Base-by-base conservation (phyloP, 805 yeast species). In the Candida sanyiensis region DNA sequence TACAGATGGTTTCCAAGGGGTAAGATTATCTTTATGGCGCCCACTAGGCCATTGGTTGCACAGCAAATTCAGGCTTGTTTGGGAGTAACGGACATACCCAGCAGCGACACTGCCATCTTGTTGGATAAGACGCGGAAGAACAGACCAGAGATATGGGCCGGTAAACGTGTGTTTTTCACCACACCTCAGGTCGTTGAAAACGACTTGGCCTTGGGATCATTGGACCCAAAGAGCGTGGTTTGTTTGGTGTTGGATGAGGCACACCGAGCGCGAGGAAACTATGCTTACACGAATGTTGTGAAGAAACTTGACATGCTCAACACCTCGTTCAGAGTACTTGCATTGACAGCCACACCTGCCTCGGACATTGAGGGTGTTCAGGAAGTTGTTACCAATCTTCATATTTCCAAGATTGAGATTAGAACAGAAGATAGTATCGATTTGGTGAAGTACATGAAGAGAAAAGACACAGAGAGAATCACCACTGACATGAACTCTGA, bases 151-250 rank as follows among this genome's bases (percentile, higher is more conserved):
- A 77, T 84, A n/a, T 93, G 97, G 97, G 63, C 65, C 13, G 56
- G 68, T 3, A 83, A 81, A 49, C 66, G 88, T 26, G 87, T 94
- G 0, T 85, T 93, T 51, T 93, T 93, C 55, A 78, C 96, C 1
- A 93, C 99, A 0, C 98, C 99, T 0, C 98, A 93, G 52, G 94
- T 89, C 5, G 89, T 93, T 4, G 96, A 87, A 46, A 88, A 88
- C 59, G 99, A 93, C 60, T 66, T 93, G 45, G 69, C 73, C 29
- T 64, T 76, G 27, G 96, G 96, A 0, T 63, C 75, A 2, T 62
- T 90, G 18, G 77, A 86, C 52, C 96, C 97, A 0, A 80, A 76
- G 47, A 71, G 72, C 18, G 67, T 93, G 11, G 82, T 77, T 0
- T 74, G 93, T 38, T 51, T 94, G 31, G 90, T 93, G 3, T 70